Evolutionary conservation across 139 green algal species (phyloP).

Genomic region (Closterium sp.): DNA sequence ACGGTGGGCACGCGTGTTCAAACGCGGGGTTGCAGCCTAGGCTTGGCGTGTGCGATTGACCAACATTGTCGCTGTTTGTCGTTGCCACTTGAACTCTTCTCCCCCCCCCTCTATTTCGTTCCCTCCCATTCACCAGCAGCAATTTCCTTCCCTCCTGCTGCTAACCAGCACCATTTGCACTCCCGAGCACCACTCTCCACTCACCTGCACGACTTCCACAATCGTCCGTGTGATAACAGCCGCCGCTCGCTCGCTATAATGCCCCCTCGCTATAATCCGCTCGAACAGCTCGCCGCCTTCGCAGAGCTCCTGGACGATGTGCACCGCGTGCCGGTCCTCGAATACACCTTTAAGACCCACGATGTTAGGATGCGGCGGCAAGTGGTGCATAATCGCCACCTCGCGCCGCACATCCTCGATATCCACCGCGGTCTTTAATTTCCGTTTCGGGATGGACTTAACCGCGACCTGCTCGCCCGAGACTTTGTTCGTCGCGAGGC

Average conservation of each 20-base stretch:
- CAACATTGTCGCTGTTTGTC: neutral
- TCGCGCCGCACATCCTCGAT: constrained; percentile 92
- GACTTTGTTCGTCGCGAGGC: neutral
- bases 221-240: constrained; percentile 81
- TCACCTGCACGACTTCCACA: constrained; percentile 75
- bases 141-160: no score
- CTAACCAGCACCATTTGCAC: neutral
- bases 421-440: constrained; percentile 80
- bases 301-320: constrained; percentile 83
- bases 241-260: constrained; percentile 76
- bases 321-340: constrained; percentile 43
- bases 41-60: neutral
- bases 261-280: constrained; percentile 50
- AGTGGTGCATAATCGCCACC: constrained; percentile 93
- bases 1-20: no score
- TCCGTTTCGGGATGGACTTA: constrained; percentile 93
- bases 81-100: neutral
- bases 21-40: no score
- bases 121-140: no score
- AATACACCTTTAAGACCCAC: constrained; percentile 57
- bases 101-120: neutral
- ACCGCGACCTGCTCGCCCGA: constrained; percentile 68
- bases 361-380: constrained; percentile 79
- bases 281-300: constrained; percentile 96
- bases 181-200: no score